These are phyloP conservation scores for Candida lessepsii DNA, from an alignment of 805 yeast genomes.

Conservation along the genomic window DNA sequence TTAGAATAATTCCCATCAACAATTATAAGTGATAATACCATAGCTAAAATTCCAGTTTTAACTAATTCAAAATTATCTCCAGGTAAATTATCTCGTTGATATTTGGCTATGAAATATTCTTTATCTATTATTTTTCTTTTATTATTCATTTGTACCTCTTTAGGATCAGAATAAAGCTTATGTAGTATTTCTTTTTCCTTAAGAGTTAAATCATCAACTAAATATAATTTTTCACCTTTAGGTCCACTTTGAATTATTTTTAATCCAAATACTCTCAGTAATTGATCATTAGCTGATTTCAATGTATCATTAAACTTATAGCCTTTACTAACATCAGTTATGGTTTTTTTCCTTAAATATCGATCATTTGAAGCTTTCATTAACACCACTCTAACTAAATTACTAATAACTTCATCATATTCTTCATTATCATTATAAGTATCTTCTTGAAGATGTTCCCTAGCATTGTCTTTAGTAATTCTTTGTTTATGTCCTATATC, in stretches of 20 bases:
- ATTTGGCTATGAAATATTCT: constrained; percentile 24
- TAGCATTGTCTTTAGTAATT: not conserved
- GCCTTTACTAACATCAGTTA: constrained; percentile 5
- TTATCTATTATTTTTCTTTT: constrained; percentile 13
- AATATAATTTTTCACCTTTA: constrained; percentile 10
- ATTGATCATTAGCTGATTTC: constrained; percentile 15
- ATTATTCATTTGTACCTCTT: constrained; percentile 9
- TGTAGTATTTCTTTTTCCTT: constrained; percentile 24
- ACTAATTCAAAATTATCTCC: constrained; percentile 27
- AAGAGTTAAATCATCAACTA: constrained; percentile 22
- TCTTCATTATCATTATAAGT: not conserved
- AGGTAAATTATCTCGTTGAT: constrained; percentile 18
- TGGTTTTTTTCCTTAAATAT: constrained; percentile 2
- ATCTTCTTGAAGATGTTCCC: no score
- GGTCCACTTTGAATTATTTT: constrained; percentile 18
- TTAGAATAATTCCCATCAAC: constrained; percentile 31
- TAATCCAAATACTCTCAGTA: constrained; percentile 29
- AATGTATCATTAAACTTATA: constrained; percentile 18
- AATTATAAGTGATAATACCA: constrained; percentile 29
- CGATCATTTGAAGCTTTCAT: constrained; percentile 13
- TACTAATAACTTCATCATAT: constrained; percentile 7
- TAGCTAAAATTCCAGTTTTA: constrained; percentile 29
- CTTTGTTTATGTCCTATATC: not conserved
- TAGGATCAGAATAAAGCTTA: constrained; percentile 23
- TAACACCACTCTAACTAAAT: constrained; percentile 19